These are phyloP conservation scores for Eimeria maxima DNA, from an alignment of 169 alveolate species.

Conservation along the genomic window DNA sequence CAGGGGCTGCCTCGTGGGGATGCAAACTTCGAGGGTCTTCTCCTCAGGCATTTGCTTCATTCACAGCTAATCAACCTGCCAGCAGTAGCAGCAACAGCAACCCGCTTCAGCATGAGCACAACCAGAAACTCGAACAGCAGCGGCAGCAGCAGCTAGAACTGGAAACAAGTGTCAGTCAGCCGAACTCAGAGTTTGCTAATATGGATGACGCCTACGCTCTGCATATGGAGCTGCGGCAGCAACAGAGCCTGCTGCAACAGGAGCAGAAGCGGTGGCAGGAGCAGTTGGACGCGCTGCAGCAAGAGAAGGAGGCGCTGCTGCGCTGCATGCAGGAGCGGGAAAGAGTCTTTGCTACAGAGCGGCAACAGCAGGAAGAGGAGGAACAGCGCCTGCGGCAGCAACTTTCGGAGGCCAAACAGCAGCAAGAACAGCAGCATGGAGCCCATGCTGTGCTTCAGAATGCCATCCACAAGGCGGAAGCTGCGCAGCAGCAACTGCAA, in stretches of 20 bases:
- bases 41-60: neutral
- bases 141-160: constrained; percentile 57
- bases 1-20: constrained; percentile 12
- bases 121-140: constrained; percentile 10
- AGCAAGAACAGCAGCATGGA: constrained; percentile 36
- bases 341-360: constrained; percentile 11
- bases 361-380: constrained; percentile 47
- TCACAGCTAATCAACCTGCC: neutral
- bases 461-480: constrained; percentile 23
- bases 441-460: constrained; percentile 54
- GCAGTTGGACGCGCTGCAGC: constrained; percentile 18
- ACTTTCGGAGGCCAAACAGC: constrained; percentile 42
- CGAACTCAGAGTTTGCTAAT: constrained; percentile 16
- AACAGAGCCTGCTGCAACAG: constrained; percentile 43
- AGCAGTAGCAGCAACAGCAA: constrained; percentile 37
- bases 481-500: constrained; percentile 42
- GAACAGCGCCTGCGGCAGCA: constrained; percentile 43
- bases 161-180: constrained; percentile 52
- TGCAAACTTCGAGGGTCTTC: constrained; percentile 15
- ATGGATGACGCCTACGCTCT: constrained; percentile 31
- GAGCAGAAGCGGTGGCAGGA: constrained; percentile 51
- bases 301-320: constrained; percentile 58
- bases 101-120: constrained; percentile 54
- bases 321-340: constrained; percentile 39
- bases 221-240: constrained; percentile 50